A percentile compares a stretch with the other conserved stretches of the same genome.
These are phyloP conservation scores for Sarcomyxa edulis DNA, from an alignment of 768 basidiomycete genomes.

Conservation along the genomic window DNA sequence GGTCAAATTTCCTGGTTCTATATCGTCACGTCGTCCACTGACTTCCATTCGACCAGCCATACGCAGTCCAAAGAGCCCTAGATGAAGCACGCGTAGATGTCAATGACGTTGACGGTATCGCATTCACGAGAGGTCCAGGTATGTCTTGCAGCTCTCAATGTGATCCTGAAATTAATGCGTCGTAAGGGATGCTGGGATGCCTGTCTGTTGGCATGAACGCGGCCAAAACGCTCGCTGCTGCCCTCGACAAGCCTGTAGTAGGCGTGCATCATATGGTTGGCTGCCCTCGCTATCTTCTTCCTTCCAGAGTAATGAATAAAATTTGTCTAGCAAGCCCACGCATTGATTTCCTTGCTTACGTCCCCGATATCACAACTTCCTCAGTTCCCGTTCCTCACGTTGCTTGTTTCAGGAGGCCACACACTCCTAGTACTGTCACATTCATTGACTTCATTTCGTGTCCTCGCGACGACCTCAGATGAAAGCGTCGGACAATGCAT, in stretches of 20 bases:
- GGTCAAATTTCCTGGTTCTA: constrained; percentile 28
- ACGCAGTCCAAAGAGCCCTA: constrained; percentile 65
- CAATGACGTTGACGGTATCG: constrained; percentile 75
- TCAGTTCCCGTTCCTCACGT: constrained; percentile 79
- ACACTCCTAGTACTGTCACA: constrained; percentile 78
- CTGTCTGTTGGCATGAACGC: constrained; percentile 75
- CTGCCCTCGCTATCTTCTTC: background rate
- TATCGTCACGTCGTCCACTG: background rate
- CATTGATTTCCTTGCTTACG: constrained; percentile 76
- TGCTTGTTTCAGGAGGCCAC: constrained; percentile 93
- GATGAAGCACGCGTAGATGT: constrained; percentile 54
- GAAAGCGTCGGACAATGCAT: constrained; percentile 74
- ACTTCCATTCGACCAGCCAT: constrained; percentile 45
- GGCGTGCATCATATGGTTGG: constrained; percentile 95
- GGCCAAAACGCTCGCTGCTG: constrained; percentile 82
- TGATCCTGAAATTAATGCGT: background rate
- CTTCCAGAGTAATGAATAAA: too few species aligned
- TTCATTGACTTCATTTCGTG: constrained; percentile 51
- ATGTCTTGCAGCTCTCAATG: constrained; percentile 10
- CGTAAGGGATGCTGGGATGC: constrained; percentile 71
- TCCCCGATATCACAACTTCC: constrained; percentile 35
- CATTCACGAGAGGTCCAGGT: constrained; percentile 89
- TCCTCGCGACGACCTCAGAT: constrained; percentile 72
- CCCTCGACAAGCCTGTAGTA: constrained; percentile 70
- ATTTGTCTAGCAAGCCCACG: constrained; percentile 78